Conservation (phyloP, 2,329 filamentous ascomycete species). For the Fusarium oligoseptatum region DNA sequence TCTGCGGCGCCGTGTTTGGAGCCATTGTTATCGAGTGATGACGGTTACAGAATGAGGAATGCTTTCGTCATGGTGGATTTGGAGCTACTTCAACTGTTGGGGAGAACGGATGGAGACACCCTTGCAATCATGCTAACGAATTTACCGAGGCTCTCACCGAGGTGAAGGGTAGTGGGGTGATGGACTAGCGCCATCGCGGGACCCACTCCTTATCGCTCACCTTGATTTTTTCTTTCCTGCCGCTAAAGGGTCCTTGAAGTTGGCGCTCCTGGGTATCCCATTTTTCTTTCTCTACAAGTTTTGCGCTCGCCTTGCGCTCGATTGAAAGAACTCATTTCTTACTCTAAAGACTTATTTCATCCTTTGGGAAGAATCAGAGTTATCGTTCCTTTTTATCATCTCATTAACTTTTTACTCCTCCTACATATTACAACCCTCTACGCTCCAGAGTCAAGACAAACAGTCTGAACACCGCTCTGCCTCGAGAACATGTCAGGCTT, state of each 20-base stretch:
- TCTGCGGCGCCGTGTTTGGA: conserved; percentile 49
- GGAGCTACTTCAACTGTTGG: conserved; percentile 49
- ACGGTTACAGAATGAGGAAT: conserved; percentile 38
- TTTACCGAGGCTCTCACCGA: conserved; percentile 37
- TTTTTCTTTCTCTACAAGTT: conserved; percentile 20
- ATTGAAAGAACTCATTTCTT: background rate
- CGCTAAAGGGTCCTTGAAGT: conserved; percentile 28
- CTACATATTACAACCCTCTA: background rate
- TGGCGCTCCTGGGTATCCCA: conserved; percentile 2
- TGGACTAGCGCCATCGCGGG: conserved; percentile 23
- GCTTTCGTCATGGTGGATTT: conserved; percentile 43
- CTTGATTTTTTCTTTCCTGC: conserved; percentile 49
- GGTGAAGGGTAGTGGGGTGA: conserved; percentile 36
- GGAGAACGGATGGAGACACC: conserved; percentile 18
- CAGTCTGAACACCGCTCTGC: background rate
- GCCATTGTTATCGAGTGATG: conserved; percentile 54
- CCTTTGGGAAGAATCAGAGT: background rate
- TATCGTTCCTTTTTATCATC: background rate
- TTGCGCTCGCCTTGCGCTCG: conserved; percentile 22
- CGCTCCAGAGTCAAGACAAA: background rate
- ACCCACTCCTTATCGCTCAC: conserved; percentile 46
- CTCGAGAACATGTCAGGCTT: conserved; percentile 55
- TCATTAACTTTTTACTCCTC: background rate
- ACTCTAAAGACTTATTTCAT: background rate
- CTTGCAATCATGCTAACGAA: conserved; percentile 12